These are phyloP conservation scores for Chlamydomonas sp. DNA, from an alignment of 139 green algal genomes.

Conservation along the genomic window DNA sequence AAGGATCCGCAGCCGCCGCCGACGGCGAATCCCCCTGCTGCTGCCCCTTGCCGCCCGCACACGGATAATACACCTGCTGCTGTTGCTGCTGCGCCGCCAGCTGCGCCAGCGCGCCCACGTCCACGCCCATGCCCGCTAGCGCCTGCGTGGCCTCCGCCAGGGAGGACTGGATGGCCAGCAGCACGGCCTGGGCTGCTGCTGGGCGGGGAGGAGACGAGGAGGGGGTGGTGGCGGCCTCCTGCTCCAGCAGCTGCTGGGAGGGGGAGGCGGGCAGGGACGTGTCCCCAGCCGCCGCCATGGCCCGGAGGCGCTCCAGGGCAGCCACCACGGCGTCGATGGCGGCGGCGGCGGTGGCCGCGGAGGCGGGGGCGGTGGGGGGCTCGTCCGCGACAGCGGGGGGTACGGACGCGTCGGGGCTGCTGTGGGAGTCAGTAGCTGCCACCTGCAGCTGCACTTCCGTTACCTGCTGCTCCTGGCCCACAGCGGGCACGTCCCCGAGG, in stretches of 20 bases:
- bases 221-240: too few relatives aligned
- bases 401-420: neutral
- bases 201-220: too few relatives aligned
- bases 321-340: constrained; percentile 18
- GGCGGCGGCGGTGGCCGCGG: constrained; percentile 3
- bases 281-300: neutral
- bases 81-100: neutral
- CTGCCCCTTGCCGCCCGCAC: too few relatives aligned
- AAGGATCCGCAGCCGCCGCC: too few relatives aligned
- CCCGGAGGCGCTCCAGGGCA: constrained; percentile 24
- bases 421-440: neutral
- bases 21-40: too few relatives aligned
- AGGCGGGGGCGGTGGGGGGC: neutral
- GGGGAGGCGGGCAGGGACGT: too few relatives aligned
- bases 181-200: neutral
- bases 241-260: too few relatives aligned
- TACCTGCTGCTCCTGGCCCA: neutral
- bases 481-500: neutral
- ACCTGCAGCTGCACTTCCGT: neutral
- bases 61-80: too few relatives aligned
- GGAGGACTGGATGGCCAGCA: constrained; percentile 22
- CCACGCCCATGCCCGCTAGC: constrained; percentile 16
- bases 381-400: neutral
- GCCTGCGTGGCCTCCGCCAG: constrained; percentile 9
- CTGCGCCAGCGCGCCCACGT: constrained; percentile 14